phyloP scores from a whole-genome alignment of 805 yeast species.

The Ogataea minuta region DNA sequence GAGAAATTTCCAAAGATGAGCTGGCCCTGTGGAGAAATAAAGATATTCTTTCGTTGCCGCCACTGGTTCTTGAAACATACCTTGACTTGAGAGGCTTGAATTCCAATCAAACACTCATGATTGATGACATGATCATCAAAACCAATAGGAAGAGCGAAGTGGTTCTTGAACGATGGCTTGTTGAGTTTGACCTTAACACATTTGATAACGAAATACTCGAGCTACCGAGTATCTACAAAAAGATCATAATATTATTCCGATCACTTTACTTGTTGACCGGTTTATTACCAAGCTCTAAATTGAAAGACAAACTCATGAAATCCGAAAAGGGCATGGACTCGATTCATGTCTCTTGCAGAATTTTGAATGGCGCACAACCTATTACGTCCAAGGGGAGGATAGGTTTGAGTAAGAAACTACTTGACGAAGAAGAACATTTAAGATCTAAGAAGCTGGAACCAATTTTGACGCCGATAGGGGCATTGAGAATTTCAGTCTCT shows the following conservation, averaged over 20 bases:
- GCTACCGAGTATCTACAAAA: conserved; percentile 68
- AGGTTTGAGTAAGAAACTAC: conserved; percentile 63
- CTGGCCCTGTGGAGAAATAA: conserved; percentile 56
- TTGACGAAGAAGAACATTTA: conserved; percentile 42
- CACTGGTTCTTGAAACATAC: conserved; percentile 81
- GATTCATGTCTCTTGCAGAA: conserved; percentile 53
- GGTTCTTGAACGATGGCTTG: conserved; percentile 92
- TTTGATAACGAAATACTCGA: conserved; percentile 45
- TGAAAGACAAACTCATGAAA: conserved; percentile 46
- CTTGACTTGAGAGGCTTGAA: conserved; percentile 29
- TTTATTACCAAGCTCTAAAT: conserved; percentile 68
- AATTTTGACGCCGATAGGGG: conserved; percentile 72
- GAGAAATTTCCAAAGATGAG: conserved; percentile 48
- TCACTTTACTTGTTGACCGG: conserved; percentile 64
- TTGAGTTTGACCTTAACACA: conserved; percentile 65
- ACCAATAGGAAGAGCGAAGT: conserved; percentile 72
- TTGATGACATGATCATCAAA: conserved; percentile 45
- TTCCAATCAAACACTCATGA: conserved; percentile 23
- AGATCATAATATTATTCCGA: conserved; percentile 70
- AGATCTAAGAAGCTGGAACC: conserved; percentile 65
- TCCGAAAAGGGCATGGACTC: conserved; percentile 28
- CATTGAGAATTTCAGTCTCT: conserved; percentile 70
- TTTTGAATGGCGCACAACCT: conserved; percentile 75
- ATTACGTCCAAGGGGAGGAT: conserved; percentile 80
- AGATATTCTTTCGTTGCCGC: conserved; percentile 56